These are phyloP conservation scores for Symbiodinium natans DNA, from an alignment of 73 alveolate species.

Conservation along the genomic window DNA sequence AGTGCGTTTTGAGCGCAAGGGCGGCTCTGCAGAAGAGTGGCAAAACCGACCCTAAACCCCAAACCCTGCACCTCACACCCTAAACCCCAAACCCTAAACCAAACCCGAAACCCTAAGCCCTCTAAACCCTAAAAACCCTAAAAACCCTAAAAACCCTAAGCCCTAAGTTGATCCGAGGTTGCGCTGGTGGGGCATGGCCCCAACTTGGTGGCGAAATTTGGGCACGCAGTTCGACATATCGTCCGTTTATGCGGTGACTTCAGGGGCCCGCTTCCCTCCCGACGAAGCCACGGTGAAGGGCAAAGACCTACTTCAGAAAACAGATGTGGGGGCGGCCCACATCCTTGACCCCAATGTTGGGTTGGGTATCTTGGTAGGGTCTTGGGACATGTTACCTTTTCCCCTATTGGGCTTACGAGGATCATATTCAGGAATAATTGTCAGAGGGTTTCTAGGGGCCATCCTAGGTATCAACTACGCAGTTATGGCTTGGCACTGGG, in stretches of 20 bases:
- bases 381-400: too few species aligned
- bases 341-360: constrained; percentile 58
- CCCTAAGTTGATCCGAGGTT: too few species aligned
- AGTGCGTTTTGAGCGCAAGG: too few species aligned
- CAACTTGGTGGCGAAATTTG: not conserved
- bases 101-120: too few species aligned
- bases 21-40: too few species aligned
- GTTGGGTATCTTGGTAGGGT: constrained; percentile 66
- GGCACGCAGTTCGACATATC: constrained; percentile 29
- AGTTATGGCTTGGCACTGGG: constrained; percentile 48
- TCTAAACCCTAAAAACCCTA: too few species aligned
- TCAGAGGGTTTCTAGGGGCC: not conserved
- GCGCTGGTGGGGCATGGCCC: not conserved
- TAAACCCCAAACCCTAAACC: too few species aligned
- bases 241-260: constrained; percentile 34
- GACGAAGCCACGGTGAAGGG: constrained; percentile 46
- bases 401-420: too few species aligned
- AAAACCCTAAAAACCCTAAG: too few species aligned
- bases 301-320: constrained; percentile 42
- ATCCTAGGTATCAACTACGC: not conserved
- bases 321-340: constrained; percentile 75
- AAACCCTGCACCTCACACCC: too few species aligned
- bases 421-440: too few species aligned
- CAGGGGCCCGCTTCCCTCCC: constrained; percentile 74
- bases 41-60: too few species aligned